Evolutionary conservation across 805 yeast species (phyloP).

Genomic region (Schizosaccharomyces japonicus): DNA sequence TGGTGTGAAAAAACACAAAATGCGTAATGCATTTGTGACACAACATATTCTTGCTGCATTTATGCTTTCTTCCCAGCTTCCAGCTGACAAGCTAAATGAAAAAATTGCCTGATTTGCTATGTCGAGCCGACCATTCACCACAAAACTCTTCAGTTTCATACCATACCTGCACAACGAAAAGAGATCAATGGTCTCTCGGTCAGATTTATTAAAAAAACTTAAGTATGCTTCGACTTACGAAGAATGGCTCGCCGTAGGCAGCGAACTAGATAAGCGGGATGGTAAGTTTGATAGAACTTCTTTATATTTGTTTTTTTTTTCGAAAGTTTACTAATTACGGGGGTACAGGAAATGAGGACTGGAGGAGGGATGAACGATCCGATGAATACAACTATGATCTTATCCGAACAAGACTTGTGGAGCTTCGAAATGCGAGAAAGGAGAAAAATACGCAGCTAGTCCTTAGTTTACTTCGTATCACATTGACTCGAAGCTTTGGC

Average conservation of each 20-base stretch:
- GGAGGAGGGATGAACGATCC: slow-evolving; percentile 44
- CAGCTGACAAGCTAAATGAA: no score
- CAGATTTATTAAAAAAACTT: no score
- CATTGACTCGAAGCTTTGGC: slow-evolving; percentile 67
- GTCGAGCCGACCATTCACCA: no score
- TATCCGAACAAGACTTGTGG: slow-evolving; percentile 27
- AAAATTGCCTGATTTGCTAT: no score
- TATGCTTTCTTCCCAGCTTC: no score
- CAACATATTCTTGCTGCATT: no score
- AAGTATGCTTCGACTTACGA: slow-evolving; percentile 12
- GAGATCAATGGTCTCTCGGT: no score
- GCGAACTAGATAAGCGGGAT: slow-evolving; percentile 30
- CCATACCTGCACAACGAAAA: no score
- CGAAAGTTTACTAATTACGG: neutral
- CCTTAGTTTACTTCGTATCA: slow-evolving; percentile 55
- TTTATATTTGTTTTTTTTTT: no score
- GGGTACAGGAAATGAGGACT: slow-evolving; percentile 32
- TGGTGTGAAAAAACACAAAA: no score
- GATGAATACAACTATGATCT: slow-evolving; percentile 51
- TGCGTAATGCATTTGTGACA: no score
- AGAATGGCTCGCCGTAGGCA: slow-evolving; percentile 49
- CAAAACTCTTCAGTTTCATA: no score
- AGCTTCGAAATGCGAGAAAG: slow-evolving; percentile 35
- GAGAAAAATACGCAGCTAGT: slow-evolving; percentile 34
- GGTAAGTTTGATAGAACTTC: slow-evolving; percentile 18